These are phyloP conservation scores for Aspergillus neoniger DNA, from an alignment of 2,329 filamentous ascomycete genomes.

Conservation along the genomic window DNA sequence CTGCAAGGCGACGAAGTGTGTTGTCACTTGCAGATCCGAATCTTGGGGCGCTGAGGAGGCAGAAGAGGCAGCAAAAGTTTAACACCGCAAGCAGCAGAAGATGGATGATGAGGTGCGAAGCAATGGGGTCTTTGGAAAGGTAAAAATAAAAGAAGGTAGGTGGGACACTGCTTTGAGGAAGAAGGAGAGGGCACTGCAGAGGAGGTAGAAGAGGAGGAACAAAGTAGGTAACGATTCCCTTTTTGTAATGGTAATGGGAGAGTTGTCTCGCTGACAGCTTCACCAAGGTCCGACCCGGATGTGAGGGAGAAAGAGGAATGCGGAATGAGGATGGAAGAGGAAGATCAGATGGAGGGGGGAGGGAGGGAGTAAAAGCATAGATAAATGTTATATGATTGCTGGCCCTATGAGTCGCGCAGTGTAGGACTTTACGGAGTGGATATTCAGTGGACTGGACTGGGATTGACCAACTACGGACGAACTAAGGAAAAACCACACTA, in stretches of 20 bases:
- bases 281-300: conserved; percentile 8
- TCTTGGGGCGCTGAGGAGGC: background rate
- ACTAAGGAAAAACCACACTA: conserved; percentile 19
- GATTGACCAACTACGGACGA: conserved; percentile 24
- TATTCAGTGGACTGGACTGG: conserved; percentile 11
- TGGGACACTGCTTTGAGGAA: background rate
- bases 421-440: conserved; percentile 15
- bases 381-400: conserved; percentile 34
- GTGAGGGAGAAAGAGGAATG: conserved; percentile 14
- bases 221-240: background rate
- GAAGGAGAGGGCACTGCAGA: background rate
- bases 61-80: background rate
- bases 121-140: background rate
- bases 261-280: conserved; percentile 1
- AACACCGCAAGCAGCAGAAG: background rate
- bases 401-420: conserved; percentile 23
- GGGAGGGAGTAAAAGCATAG: conserved; percentile 27
- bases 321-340: conserved; percentile 12
- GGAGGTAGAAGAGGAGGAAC: background rate
- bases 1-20: conserved; percentile 1
- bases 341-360: conserved; percentile 12
- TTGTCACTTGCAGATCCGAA: background rate
- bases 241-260: background rate
- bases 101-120: background rate
- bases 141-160: conserved; percentile 1